A percentile compares a stretch with the other conserved stretches of the same genome.
Conservation (phyloP, 1,284 basidiomycete species). For the Sparassis latifolia region DNA sequence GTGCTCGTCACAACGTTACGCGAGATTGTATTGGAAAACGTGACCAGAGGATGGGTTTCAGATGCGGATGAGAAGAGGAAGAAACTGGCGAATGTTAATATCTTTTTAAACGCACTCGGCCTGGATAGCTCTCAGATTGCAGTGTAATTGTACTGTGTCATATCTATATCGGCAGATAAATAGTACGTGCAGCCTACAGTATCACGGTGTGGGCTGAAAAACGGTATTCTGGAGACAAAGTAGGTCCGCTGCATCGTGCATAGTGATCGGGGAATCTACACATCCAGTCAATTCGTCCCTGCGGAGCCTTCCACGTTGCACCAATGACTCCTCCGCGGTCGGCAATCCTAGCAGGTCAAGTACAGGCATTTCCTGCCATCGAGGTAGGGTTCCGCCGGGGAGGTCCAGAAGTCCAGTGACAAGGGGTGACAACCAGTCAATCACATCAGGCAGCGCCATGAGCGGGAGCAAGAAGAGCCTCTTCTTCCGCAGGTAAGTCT, state of each 20-base stretch:
- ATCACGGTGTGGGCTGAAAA: background rate
- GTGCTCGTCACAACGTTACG: constrained; percentile 81
- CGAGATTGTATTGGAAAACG: constrained; percentile 90
- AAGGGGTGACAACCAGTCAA: background rate
- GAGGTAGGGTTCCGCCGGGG: constrained; percentile 48
- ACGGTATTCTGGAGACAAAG: constrained; percentile 20
- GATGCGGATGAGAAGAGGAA: constrained; percentile 60
- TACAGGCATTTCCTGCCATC: constrained; percentile 49
- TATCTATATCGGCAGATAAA: background rate
- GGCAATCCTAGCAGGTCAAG: constrained; percentile 64
- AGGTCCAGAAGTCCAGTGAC: constrained; percentile 46
- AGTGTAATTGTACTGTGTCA: constrained; percentile 31
- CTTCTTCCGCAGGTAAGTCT: constrained; percentile 48
- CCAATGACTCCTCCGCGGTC: constrained; percentile 37
- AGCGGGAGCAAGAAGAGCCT: constrained; percentile 62
- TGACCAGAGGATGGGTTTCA: constrained; percentile 64
- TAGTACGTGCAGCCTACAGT: background rate
- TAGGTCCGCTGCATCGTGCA: constrained; percentile 30
- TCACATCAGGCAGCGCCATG: constrained; percentile 38
- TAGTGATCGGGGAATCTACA: constrained; percentile 8
- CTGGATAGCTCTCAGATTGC: constrained; percentile 80
- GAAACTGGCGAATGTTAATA: constrained; percentile 77
- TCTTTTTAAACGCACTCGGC: constrained; percentile 80
- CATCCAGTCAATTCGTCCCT: constrained; percentile 19
- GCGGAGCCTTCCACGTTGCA: constrained; percentile 29